Evolutionary conservation across 2,329 filamentous ascomycete genomes (phyloP), one percentile per base, ranked within the genome.

Genomic region (Teratosphaeria pseudoeucalypti): DNA sequence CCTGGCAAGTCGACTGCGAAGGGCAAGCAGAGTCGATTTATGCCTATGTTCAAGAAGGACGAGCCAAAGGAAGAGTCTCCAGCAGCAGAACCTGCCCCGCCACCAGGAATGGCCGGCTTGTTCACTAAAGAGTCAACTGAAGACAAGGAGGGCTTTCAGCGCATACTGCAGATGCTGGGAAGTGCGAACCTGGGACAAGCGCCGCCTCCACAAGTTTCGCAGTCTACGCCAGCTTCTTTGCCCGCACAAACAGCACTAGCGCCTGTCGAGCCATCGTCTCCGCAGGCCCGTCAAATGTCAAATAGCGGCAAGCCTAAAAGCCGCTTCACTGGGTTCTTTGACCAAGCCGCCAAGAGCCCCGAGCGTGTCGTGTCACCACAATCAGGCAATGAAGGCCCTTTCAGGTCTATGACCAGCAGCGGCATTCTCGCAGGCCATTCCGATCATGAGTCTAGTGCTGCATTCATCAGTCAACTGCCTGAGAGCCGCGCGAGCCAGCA

Each of bases 1-100:
- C 43, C 43, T 49, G 37, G 32, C 14, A 56, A 16, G 14, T 62
- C 70, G 1, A 74, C 79, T 11, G 73, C 79, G 12, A 89, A 88
- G 71, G 29, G 81, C 29, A 92, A 92, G 69, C 83, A 88, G 5
- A 96, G 92, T 12, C 82, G 90, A 58, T 96, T 96, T 71, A 91
- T 90, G 56, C 90, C 87, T 2, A 88, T 96, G 70, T 79, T 80
- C 63, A 74, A 76, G 56, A 75, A 78, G 56, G 65, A 67, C 11
- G 65, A 67, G 56, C 57, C 62, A 23, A 63, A 54, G 19, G 62
- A 63, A 29, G 57, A 63, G 19, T 23, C 54, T 19, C 43, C 61
- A 34, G 60, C 61, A 12, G 63, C 64, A 27, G 55, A 65, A 47
- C 27, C 57, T 55, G 27, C 58, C 19, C n/a, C 27, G 43, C 60